Conservation (phyloP, 1,284 basidiomycete species). For the Coniferiporia weirii region DNA sequence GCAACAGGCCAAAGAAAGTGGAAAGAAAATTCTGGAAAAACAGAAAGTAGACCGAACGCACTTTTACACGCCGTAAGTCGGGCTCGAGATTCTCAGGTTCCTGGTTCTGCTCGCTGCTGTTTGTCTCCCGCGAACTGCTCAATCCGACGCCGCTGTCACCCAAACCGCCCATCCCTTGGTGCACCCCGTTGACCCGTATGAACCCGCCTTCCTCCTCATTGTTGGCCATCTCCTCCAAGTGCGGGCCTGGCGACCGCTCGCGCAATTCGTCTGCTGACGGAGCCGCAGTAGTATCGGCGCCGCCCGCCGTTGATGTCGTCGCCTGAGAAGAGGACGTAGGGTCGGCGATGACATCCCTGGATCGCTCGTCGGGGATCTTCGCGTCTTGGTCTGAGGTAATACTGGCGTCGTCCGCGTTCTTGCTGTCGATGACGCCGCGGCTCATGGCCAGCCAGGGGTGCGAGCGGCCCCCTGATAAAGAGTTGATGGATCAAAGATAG, state of each 20-base stretch:
- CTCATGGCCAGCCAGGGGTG: slow-evolving; percentile 14
- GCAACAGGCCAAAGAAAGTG: not conserved
- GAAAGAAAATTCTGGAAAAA: not conserved
- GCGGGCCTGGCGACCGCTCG: slow-evolving; percentile 16
- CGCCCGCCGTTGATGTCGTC: not conserved
- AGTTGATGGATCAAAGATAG: not conserved
- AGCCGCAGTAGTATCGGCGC: not conserved
- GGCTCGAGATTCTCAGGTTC: slow-evolving; percentile 24
- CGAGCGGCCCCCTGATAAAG: not conserved
- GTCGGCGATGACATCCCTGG: not conserved
- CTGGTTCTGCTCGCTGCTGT: slow-evolving; percentile 19
- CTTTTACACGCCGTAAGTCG: slow-evolving; percentile 29
- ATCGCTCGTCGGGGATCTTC: not conserved
- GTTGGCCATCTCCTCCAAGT: slow-evolving; percentile 13
- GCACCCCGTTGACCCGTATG: slow-evolving; percentile 6
- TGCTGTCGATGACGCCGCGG: slow-evolving; percentile 13
- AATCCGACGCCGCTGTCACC: slow-evolving; percentile 7
- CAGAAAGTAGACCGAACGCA: slow-evolving; percentile 11
- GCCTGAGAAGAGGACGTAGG: not conserved
- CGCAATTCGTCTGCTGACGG: not conserved
- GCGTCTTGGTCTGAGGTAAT: not conserved
- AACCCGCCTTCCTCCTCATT: slow-evolving; percentile 4
- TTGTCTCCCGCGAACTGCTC: slow-evolving; percentile 16
- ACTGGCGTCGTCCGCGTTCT: slow-evolving; percentile 9
- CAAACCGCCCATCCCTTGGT: not conserved